These are phyloP conservation scores for Afroboletus lepidellus DNA, from an alignment of 1,284 basidiomycete species.

Conservation along the genomic window DNA sequence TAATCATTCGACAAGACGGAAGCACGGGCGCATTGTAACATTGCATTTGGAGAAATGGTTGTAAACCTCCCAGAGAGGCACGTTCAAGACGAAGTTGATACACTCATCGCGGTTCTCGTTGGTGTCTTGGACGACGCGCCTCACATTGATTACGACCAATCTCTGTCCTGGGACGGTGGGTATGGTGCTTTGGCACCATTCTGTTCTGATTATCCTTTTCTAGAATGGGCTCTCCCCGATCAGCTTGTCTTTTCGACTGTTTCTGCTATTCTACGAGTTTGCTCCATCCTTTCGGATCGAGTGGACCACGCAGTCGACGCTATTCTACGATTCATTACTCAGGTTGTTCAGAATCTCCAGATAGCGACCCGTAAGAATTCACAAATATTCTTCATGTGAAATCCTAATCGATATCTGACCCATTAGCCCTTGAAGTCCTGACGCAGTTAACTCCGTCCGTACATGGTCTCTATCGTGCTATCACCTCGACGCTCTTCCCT, in stretches of 20 bases:
- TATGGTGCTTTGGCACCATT: not conserved
- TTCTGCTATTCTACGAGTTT: conserved; percentile 70
- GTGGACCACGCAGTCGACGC: conserved; percentile 50
- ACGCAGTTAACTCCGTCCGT: conserved; percentile 78
- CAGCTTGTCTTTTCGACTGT: conserved; percentile 76
- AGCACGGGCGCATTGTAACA: conserved; percentile 70
- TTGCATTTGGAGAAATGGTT: conserved; percentile 74
- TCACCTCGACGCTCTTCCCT: conserved; percentile 72
- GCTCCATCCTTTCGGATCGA: conserved; percentile 50
- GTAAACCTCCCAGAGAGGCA: conserved; percentile 58
- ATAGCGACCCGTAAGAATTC: conserved; percentile 50
- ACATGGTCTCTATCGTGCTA: conserved; percentile 85
- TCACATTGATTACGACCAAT: conserved; percentile 71
- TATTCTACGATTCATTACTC: conserved; percentile 60
- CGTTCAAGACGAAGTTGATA: conserved; percentile 48
- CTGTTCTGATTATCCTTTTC: conserved; percentile 12
- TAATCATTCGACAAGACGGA: conserved; percentile 41
- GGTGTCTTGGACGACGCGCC: conserved; percentile 71
- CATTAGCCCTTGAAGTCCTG: conserved; percentile 65
- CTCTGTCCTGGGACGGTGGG: conserved; percentile 74
- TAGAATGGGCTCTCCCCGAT: conserved; percentile 81
- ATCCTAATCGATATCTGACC: not conserved
- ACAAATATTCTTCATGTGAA: not conserved
- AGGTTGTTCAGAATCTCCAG: conserved; percentile 55
- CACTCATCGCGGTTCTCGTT: conserved; percentile 54